Base-by-base conservation (phyloP, 306 rosid genomes). In the Rubus idaeus region DNA sequence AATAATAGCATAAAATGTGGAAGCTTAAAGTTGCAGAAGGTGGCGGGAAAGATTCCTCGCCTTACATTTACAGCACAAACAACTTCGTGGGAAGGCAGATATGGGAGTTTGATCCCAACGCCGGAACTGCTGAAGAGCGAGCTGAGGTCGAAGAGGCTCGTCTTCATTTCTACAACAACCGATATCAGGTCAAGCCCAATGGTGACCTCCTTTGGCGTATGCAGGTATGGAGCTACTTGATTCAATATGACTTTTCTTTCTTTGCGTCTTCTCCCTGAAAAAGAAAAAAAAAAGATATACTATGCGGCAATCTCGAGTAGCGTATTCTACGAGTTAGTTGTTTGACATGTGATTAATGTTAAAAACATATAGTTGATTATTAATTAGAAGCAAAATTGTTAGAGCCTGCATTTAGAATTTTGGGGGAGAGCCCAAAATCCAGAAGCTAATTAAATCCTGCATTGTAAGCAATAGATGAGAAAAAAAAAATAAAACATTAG, bases 31-130 rank as follows among this genome's bases (percentile, higher is more conserved):
- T 70, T 70, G 74, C 74, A 49, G 74, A 70, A 8, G 60, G 60
- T 8, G 2, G 30, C 30, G 60, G 74, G 16, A 7, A 47, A 6
- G 58, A 49, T 30, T 35, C 21, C 0, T 64, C 69, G 46, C 0
- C 77, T 0, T 80, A 83, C 82, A 26, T 87, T 37, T 89, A 81
- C 80, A 58, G 77, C 41, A 73, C 77, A 57, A 73, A 73, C 77
- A 44, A 58, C 40, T 73, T 73, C 63, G 77, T 73, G 0, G 77
- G 77, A 52, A 57, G 77, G 77, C 77, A 73, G 77, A 73, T 18
- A 4, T 73, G 66, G 66, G 77, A 73, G 41, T 73, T 73, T 42
- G 77, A 73, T 21, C 68, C 77, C 6, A 10, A 73, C 3, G 77
- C 68, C 1, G 77, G 77, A 30, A 73, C 77, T 0, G 9, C 12